These are phyloP conservation scores for Coniochaeta sp. DNA, from an alignment of 2,329 filamentous ascomycete species.

Conservation along the genomic window DNA sequence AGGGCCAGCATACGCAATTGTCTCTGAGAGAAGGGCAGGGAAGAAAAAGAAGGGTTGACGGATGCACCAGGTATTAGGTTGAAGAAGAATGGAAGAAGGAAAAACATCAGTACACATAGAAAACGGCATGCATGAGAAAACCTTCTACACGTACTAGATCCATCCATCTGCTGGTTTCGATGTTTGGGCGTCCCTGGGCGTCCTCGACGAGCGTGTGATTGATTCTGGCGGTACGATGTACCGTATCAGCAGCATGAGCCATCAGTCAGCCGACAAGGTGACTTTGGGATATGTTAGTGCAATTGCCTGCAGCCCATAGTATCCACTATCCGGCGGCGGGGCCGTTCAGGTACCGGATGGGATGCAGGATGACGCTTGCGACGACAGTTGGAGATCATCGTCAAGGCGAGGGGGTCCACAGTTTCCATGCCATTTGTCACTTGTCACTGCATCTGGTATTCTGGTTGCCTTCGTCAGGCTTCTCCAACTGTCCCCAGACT, in stretches of 20 bases:
- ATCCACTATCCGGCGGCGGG: not conserved
- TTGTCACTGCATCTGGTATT: too few relatives aligned
- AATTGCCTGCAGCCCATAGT: not conserved
- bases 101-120: too few relatives aligned
- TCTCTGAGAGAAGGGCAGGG: not conserved
- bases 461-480: too few relatives aligned
- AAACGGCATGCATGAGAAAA: too few relatives aligned
- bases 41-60: not conserved
- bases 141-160: too few relatives aligned
- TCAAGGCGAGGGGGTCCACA: not conserved
- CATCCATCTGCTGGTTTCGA: too few relatives aligned
- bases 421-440: not conserved
- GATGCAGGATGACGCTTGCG: not conserved
- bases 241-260: not conserved
- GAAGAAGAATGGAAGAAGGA: too few relatives aligned
- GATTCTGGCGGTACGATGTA: not conserved
- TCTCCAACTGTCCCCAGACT: not conserved
- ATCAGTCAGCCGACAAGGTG: not conserved
- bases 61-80: not conserved
- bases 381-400: not conserved
- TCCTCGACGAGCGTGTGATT: not conserved
- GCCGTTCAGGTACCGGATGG: not conserved
- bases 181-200: too few relatives aligned
- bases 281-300: not conserved
- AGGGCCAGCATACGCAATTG: not conserved